phyloP scores from a whole-genome alignment of 345 rosid genomes.

The Salix purpurea region DNA sequence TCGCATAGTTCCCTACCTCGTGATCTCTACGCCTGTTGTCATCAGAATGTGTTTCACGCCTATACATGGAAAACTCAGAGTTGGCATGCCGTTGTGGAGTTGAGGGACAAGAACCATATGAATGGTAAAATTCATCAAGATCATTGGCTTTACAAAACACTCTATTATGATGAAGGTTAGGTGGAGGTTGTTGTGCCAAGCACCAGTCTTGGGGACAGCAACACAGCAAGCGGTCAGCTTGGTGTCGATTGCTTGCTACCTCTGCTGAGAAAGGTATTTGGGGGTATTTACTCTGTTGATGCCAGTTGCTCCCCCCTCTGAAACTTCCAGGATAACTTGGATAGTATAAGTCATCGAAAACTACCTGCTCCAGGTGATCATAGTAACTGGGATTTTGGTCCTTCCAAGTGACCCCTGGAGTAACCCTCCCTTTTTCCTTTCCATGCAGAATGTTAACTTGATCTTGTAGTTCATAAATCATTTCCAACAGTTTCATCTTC shows the following conservation, averaged over 20 bases:
- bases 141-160: conserved; percentile 26
- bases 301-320: conserved; percentile 31
- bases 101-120: conserved; percentile 48
- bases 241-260: conserved; percentile 30
- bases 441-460: conserved; percentile 36
- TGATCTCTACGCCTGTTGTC: conserved; percentile 44
- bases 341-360: conserved; percentile 5
- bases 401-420: conserved; percentile 27
- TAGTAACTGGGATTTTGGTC: conserved; percentile 22
- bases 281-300: conserved; percentile 33
- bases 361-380: conserved; percentile 20
- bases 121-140: conserved; percentile 27
- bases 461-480: conserved; percentile 56
- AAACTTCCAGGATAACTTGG: conserved; percentile 25
- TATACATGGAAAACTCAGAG: conserved; percentile 34
- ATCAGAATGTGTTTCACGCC: conserved; percentile 41
- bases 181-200: conserved; percentile 37
- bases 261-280: conserved; percentile 47
- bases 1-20: conserved; percentile 32
- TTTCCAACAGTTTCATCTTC: conserved; percentile 44
- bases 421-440: conserved; percentile 18
- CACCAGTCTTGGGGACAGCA: conserved; percentile 34
- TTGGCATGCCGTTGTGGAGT: conserved; percentile 57
- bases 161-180: conserved; percentile 14
- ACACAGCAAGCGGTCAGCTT: conserved; percentile 24